Evolutionary conservation across 495 filamentous ascomycete species (phyloP), one percentile per base, ranked within the genome.

Genomic region (Copromyces sp.): DNA sequence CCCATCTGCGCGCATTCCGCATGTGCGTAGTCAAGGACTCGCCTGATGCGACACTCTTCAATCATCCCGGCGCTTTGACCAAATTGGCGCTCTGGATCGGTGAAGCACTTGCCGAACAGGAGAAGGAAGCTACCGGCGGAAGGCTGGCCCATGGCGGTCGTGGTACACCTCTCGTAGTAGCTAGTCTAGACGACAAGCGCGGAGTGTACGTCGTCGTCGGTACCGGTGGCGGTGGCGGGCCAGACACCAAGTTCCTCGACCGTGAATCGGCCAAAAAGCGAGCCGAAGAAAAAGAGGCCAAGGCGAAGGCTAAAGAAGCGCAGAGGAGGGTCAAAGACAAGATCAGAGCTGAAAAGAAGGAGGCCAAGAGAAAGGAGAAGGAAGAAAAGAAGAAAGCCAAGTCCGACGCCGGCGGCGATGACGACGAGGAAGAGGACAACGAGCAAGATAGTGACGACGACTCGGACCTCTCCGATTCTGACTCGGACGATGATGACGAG

Each of bases 11-110:
- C 8, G 92, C 94, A 8, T 99, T 98, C 82, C 92, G 95, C 44
- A 94, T 99, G 84, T 94, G 92, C 11, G 91, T 99, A 38, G 94
- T 99, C 75, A 97, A 96, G 77, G 95, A 98, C 78, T 93, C 95
- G 2, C 93, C 94, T 0, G 95, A 98, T 76, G 91, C 97, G 7
- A 81, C 87, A 47, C 86, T 97, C 9, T 99, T 99, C 81, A 92
- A 90, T 8, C 94, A 97, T 76, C 94, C 95, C 0, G 92, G 93
- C 4, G 96, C 96, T 11, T 82, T 99, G 71, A 95, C 93, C 3
- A 98, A 98, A 80, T 85, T 99, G 11, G 94, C 94, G 0, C 83
- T 97, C 3, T 99, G 95, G 95, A 87, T 98, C 71, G 93, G 92
- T 17, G 95, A 98, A 82, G 95, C 96, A 3, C 90, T 98, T 47